phyloP scores from a whole-genome alignment of 2,329 filamentous ascomycete species.

The Pseudogymnoascus sp. region DNA sequence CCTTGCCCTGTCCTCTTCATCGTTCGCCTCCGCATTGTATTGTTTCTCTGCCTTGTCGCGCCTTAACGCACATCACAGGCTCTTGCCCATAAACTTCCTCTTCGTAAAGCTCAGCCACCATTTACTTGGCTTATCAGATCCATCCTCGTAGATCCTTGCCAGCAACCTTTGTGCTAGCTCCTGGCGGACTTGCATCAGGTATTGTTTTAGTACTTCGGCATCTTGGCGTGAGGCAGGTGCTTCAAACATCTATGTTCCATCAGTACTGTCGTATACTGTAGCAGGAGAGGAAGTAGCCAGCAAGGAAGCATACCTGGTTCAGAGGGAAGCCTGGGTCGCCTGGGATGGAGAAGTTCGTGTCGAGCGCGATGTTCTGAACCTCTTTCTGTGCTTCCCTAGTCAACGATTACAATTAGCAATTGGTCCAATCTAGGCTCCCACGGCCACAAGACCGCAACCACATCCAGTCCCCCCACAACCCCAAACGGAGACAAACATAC shows the following conservation, averaged over 20 bases:
- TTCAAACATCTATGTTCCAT: conserved; percentile 65
- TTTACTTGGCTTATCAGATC: conserved; percentile 65
- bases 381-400: conserved; percentile 54
- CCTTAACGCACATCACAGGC: conserved; percentile 42
- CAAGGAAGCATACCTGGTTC: conserved; percentile 56
- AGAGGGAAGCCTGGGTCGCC: conserved; percentile 88
- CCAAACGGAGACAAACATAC: conserved; percentile 33
- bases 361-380: conserved; percentile 82
- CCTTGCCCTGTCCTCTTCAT: neutral
- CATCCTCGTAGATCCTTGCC: conserved; percentile 77
- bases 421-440: neutral
- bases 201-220: conserved; percentile 80
- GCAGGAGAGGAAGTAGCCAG: neutral
- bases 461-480: neutral
- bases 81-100: conserved; percentile 99
- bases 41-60: neutral
- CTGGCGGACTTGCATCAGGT: conserved; percentile 86
- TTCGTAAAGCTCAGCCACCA: conserved; percentile 99
- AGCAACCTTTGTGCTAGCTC: conserved; percentile 78
- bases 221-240: conserved; percentile 78
- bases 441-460: neutral
- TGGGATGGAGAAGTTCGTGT: conserved; percentile 86
- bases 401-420: conserved; percentile 9
- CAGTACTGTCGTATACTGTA: neutral
- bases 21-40: neutral